Conservation (phyloP, 495 filamentous ascomycete genomes). For the Choiromyces venosus region DNA sequence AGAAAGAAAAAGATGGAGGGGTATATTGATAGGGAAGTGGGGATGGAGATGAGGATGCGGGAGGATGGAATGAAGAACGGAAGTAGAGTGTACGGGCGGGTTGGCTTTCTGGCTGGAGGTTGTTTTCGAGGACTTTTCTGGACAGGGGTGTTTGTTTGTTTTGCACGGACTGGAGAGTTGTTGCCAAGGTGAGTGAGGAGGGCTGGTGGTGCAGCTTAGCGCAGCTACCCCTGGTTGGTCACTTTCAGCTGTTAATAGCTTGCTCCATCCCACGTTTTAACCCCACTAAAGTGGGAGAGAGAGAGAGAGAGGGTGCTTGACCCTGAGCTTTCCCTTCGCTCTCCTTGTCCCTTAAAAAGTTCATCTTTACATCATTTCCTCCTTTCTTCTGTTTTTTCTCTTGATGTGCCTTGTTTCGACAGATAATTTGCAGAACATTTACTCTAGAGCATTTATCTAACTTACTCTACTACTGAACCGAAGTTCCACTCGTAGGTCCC, state of each 20-base stretch:
- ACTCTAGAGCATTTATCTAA: no score
- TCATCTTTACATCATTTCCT: no score
- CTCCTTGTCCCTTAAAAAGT: no score
- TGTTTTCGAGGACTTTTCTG: neutral
- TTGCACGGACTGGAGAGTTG: neutral
- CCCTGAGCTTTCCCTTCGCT: neutral
- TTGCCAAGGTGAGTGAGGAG: neutral
- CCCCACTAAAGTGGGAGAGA: no score
- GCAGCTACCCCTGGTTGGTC: neutral
- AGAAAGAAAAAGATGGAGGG: neutral
- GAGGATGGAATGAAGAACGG: neutral
- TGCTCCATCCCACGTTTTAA: neutral
- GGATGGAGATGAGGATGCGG: neutral
- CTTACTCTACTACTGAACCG: no score
- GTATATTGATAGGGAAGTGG: neutral
- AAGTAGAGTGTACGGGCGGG: neutral
- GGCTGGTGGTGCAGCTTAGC: neutral
- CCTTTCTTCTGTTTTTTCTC: no score
- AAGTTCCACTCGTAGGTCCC: neutral
- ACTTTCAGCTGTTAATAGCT: neutral
- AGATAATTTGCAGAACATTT: no score
- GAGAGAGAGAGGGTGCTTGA: no score
- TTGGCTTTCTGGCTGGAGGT: neutral
- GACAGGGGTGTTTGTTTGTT: conserved; percentile 1
- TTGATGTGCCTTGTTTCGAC: no score